Evolutionary conservation across 768 basidiomycete species (phyloP).

Genomic region (Galerina marginata): DNA sequence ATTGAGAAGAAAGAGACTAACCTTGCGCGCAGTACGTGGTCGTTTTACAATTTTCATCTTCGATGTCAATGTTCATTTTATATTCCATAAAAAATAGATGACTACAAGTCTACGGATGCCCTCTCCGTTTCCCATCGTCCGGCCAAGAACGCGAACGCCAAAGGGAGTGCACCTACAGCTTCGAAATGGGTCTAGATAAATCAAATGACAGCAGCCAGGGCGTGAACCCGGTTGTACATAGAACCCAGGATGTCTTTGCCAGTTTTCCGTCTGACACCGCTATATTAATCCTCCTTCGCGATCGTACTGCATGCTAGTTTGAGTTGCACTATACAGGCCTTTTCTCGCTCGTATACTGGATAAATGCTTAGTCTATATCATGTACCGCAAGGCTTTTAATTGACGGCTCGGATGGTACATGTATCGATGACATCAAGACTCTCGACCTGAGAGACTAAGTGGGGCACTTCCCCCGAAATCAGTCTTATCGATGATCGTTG

Average conservation of each 20-base stretch:
- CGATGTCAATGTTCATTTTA: neutral
- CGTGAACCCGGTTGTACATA: neutral
- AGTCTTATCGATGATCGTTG: too few species aligned
- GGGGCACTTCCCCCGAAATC: too few species aligned
- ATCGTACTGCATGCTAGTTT: too few species aligned
- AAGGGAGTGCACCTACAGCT: slow-evolving; percentile 19
- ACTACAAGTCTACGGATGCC: slow-evolving; percentile 20
- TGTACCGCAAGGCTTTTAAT: neutral
- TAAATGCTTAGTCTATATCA: too few species aligned
- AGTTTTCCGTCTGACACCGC: too few species aligned
- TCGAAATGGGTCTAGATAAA: slow-evolving; percentile 9
- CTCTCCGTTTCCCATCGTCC: slow-evolving; percentile 10
- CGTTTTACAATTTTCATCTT: neutral
- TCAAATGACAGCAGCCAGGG: neutral
- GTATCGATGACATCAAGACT: too few species aligned
- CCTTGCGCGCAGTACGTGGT: neutral
- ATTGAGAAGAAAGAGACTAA: neutral
- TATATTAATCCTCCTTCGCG: too few species aligned
- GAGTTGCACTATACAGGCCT: too few species aligned
- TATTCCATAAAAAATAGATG: neutral
- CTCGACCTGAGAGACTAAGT: too few species aligned
- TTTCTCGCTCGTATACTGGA: too few species aligned
- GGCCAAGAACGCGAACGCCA: slow-evolving; percentile 25
- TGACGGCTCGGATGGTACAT: neutral
- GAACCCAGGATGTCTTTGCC: neutral